These are phyloP conservation scores for Hypoxylon rickii DNA, from an alignment of 495 filamentous ascomycete genomes.

Conservation along the genomic window DNA sequence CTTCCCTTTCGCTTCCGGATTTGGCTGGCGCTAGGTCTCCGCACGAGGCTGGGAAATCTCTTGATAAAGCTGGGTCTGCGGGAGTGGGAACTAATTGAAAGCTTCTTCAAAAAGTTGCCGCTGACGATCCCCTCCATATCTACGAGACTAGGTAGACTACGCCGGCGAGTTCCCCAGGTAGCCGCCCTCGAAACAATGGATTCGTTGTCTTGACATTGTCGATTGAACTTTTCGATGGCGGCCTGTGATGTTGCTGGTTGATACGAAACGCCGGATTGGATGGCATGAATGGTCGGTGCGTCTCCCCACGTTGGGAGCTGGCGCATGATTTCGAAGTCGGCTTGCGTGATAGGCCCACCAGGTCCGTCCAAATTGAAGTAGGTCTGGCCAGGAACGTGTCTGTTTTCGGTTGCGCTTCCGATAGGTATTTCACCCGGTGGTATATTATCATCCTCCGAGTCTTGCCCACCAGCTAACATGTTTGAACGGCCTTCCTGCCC, in stretches of 20 bases:
- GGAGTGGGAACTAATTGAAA: slow-evolving; percentile 58
- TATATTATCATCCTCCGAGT: slow-evolving; percentile 42
- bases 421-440: slow-evolving; percentile 43
- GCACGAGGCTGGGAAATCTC: slow-evolving; percentile 57
- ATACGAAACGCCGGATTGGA: slow-evolving; percentile 40
- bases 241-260: slow-evolving; percentile 57
- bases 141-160: slow-evolving; percentile 60
- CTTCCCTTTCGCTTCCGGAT: slow-evolving; percentile 50
- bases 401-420: slow-evolving; percentile 46
- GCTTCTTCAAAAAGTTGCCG: slow-evolving; percentile 64
- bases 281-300: slow-evolving; percentile 48
- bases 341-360: slow-evolving; percentile 46
- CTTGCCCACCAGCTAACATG: slow-evolving; percentile 13
- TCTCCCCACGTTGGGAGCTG: slow-evolving; percentile 54
- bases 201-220: slow-evolving; percentile 52
- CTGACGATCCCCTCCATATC: slow-evolving; percentile 65
- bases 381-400: slow-evolving; percentile 48
- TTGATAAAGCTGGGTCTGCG: slow-evolving; percentile 49
- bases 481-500: slow-evolving; percentile 12
- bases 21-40: slow-evolving; percentile 56
- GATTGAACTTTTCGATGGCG: slow-evolving; percentile 55
- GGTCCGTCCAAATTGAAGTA: slow-evolving; percentile 47
- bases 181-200: slow-evolving; percentile 66
- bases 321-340: slow-evolving; percentile 51
- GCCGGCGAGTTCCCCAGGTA: slow-evolving; percentile 72